Conservation (phyloP, 805 yeast genomes). For the Wickerhamomyces canadensis region DNA sequence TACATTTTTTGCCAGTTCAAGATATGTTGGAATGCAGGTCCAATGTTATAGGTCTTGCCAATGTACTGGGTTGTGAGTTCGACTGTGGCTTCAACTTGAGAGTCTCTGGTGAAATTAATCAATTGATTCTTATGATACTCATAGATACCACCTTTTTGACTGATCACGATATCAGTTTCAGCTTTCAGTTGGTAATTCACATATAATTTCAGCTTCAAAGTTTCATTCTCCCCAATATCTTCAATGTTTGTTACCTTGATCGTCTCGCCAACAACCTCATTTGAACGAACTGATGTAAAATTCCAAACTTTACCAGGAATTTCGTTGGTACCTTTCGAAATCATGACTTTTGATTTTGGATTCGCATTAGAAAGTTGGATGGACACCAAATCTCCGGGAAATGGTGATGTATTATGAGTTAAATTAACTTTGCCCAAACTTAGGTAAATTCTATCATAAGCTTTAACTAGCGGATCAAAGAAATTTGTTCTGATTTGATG, state of each 20-base stretch:
- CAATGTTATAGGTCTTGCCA: constrained; percentile 63
- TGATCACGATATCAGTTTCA: constrained; percentile 46
- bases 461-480: constrained; percentile 57
- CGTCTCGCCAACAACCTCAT: constrained; percentile 68
- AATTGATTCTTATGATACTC: constrained; percentile 46
- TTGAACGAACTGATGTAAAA: constrained; percentile 66
- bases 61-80: constrained; percentile 60
- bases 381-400: constrained; percentile 25
- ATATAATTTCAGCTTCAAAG: constrained; percentile 48
- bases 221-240: constrained; percentile 43
- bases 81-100: constrained; percentile 37
- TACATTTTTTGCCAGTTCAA: constrained; percentile 44
- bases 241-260: constrained; percentile 59
- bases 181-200: constrained; percentile 62
- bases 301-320: constrained; percentile 50
- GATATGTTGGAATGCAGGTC: constrained; percentile 46
- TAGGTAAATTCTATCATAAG: constrained; percentile 57
- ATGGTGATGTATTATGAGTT: constrained; percentile 22
- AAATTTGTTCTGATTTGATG: constrained; percentile 59
- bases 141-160: constrained; percentile 39
- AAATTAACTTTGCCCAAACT: constrained; percentile 45
- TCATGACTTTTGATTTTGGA: constrained; percentile 44
- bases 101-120: constrained; percentile 33
- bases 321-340: constrained; percentile 68
- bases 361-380: constrained; percentile 51